Evolutionary conservation across 225 moss, liverwort and hornwort species (phyloP).

Genomic region (Marchantia paleacea): DNA sequence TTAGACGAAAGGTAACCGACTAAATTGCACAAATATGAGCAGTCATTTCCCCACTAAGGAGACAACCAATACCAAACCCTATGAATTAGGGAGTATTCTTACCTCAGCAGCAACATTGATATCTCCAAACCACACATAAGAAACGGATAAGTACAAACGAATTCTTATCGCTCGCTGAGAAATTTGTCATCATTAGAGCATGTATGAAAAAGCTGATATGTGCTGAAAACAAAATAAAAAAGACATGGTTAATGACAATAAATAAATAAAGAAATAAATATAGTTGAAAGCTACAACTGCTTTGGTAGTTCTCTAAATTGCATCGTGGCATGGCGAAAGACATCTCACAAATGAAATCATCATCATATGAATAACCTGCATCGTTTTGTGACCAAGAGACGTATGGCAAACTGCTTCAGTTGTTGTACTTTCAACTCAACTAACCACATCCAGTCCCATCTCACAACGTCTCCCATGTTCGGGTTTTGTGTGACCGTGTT

Average conservation of each 20-base stretch:
- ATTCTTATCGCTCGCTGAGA: too few species aligned
- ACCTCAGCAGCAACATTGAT: background rate
- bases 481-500: background rate
- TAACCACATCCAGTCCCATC: conserved; percentile 3
- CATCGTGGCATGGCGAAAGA: background rate
- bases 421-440: background rate
- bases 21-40: background rate
- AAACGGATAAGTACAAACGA: background rate
- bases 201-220: too few species aligned
- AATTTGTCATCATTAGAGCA: too few species aligned
- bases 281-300: too few species aligned
- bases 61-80: background rate
- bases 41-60: background rate
- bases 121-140: background rate
- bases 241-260: too few species aligned
- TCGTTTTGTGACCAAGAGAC: background rate
- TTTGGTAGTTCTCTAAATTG: too few species aligned
- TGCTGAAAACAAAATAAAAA: too few species aligned
- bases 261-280: too few species aligned
- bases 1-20: background rate
- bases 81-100: background rate
- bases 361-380: background rate
- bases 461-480: background rate
- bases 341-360: background rate
- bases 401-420: background rate